Evolutionary conservation across 805 yeast genomes (phyloP).

Genomic region (Allodekkera sacchari): DNA sequence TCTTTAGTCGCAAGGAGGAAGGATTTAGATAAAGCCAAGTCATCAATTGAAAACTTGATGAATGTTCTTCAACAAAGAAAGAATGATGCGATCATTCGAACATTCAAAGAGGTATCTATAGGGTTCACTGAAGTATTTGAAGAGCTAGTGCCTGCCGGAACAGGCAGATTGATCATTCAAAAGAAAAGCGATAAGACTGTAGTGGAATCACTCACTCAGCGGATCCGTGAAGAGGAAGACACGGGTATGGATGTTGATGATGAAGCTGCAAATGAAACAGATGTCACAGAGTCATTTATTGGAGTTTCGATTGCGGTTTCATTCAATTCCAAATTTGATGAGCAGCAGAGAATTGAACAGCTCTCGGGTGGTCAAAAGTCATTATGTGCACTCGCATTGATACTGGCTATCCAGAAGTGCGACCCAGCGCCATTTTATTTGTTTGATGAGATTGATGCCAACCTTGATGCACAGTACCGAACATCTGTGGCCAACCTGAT

Average conservation of each 20-base stretch:
- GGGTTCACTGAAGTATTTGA: slow-evolving; percentile 72
- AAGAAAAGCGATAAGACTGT: slow-evolving; percentile 21
- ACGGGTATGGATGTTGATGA: slow-evolving; percentile 13
- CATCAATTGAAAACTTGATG: slow-evolving; percentile 67
- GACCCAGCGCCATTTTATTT: slow-evolving; percentile 97
- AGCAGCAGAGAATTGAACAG: slow-evolving; percentile 82
- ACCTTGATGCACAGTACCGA: slow-evolving; percentile 86
- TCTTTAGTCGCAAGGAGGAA: slow-evolving; percentile 55
- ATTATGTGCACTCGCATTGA: slow-evolving; percentile 89
- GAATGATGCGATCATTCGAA: slow-evolving; percentile 69
- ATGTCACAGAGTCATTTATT: slow-evolving; percentile 30
- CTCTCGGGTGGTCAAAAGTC: slow-evolving; percentile 96
- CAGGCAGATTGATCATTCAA: slow-evolving; percentile 65
- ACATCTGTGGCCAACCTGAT: slow-evolving; percentile 77
- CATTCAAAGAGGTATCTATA: slow-evolving; percentile 68
- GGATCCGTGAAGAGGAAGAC: slow-evolving; percentile 3
- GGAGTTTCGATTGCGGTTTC: slow-evolving; percentile 88
- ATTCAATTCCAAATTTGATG: slow-evolving; percentile 78
- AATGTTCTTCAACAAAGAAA: slow-evolving; percentile 66
- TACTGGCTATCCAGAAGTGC: slow-evolving; percentile 86
- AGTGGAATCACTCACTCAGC: slow-evolving; percentile 10
- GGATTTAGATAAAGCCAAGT: slow-evolving; percentile 63
- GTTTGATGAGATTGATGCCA: slow-evolving; percentile 96
- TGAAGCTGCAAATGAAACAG: slow-evolving; percentile 14
- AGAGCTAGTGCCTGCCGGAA: slow-evolving; percentile 75